A percentile compares a stretch with the other conserved stretches of the same genome.
These are phyloP conservation scores for Mesotaenium endlicherianum DNA, from an alignment of 139 green algal species.

Conservation along the genomic window DNA sequence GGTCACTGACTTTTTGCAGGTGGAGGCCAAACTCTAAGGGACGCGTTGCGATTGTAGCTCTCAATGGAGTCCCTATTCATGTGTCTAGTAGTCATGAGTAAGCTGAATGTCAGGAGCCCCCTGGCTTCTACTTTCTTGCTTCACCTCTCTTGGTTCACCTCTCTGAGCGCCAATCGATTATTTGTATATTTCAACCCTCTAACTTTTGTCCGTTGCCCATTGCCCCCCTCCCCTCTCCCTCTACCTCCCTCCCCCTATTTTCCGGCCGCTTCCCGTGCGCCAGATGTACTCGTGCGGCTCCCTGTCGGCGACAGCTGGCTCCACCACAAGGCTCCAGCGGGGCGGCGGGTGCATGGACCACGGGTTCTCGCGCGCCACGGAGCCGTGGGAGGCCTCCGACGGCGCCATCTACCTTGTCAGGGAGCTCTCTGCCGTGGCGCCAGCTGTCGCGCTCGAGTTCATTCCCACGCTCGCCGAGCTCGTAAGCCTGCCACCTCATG, in stretches of 20 bases:
- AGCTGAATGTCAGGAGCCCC: too few relatives aligned
- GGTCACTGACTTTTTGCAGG: too few relatives aligned
- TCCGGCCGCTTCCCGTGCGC: slow-evolving; percentile 2
- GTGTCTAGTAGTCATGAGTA: too few relatives aligned
- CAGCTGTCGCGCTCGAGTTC: slow-evolving; percentile 44
- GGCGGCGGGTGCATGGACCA: slow-evolving; percentile 83
- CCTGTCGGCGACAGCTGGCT: slow-evolving; percentile 48
- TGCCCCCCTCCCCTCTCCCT: too few relatives aligned
- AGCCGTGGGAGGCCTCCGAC: slow-evolving; percentile 89
- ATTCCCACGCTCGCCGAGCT: slow-evolving; percentile 70
- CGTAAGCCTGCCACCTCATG: slow-evolving; percentile 1
- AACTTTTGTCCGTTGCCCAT: too few relatives aligned
- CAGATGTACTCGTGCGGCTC: slow-evolving; percentile 77
- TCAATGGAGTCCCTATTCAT: too few relatives aligned
- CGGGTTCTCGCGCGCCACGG: slow-evolving; percentile 65
- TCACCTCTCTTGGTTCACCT: too few relatives aligned
- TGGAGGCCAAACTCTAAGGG: too few relatives aligned
- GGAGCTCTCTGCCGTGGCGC: slow-evolving; percentile 61
- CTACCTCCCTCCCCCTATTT: not conserved
- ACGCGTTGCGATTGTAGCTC: too few relatives aligned
- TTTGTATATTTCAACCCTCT: too few relatives aligned
- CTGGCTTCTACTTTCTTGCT: too few relatives aligned
- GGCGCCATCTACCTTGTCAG: slow-evolving; percentile 78
- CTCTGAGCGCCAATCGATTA: too few relatives aligned
- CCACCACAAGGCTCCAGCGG: slow-evolving; percentile 59